phyloP scores from a whole-genome alignment of 352 stramenopile genomes.

The Phytophthora cactorum region DNA sequence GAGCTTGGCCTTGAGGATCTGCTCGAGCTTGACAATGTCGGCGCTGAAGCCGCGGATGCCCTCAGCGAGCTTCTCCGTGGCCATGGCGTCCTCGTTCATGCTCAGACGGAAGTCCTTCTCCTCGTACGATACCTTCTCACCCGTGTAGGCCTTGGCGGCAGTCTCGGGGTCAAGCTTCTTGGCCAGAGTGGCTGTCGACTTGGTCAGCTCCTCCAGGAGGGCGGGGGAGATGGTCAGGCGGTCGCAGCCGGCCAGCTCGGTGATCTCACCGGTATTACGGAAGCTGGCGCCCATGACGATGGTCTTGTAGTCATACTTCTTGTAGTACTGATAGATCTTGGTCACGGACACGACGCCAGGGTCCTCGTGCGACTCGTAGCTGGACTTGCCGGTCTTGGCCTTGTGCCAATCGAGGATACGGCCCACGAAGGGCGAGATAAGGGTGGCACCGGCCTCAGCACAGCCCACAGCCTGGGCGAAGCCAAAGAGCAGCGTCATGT shows the following conservation, averaged over 20 bases:
- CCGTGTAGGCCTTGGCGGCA: conserved; percentile 70
- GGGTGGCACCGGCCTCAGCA: conserved; percentile 94
- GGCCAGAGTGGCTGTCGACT: conserved; percentile 66
- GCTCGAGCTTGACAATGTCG: conserved; percentile 99
- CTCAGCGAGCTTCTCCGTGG: conserved; percentile 97
- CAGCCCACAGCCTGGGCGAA: conserved; percentile 96
- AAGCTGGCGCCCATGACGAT: conserved; percentile 97
- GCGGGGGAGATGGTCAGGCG: conserved; percentile 97
- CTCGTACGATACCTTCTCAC: conserved; percentile 82
- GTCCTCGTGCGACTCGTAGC: conserved; percentile 95
- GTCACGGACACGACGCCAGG: conserved; percentile 96
- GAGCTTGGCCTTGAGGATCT: conserved; percentile 97
- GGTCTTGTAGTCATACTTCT: conserved; percentile 96
- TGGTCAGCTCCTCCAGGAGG: conserved; percentile 93
- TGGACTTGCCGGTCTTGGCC: conserved; percentile 91
- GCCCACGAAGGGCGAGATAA: conserved; percentile 98
- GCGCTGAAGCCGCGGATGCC: conserved; percentile 97
- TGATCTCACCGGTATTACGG: conserved; percentile 97
- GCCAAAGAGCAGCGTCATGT: conserved; percentile 99
- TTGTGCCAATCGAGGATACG: conserved; percentile 99
- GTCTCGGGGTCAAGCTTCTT: conserved; percentile 89
- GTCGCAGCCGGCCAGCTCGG: conserved; percentile 96
- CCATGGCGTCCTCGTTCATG: conserved; percentile 98
- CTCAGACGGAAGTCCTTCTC: conserved; percentile 98
- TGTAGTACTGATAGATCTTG: conserved; percentile 99